phyloP scores from a whole-genome alignment of 257 asterid species.

The Thymus mandschuricus region DNA sequence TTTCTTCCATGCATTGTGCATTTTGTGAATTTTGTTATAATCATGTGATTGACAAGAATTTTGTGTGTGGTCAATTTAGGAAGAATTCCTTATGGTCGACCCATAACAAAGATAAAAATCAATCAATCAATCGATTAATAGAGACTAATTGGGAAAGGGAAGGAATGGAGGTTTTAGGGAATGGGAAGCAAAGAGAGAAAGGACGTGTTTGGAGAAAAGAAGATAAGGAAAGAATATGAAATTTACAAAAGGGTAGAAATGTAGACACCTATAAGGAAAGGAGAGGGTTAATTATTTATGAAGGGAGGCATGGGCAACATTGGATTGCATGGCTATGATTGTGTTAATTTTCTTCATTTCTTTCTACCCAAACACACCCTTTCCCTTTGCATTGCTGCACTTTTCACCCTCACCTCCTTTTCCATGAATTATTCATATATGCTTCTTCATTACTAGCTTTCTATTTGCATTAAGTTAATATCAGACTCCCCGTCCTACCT shows the following conservation, averaged over 20 bases:
- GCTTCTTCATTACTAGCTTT: too few relatives aligned
- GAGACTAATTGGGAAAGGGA: background rate
- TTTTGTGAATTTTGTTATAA: too few relatives aligned
- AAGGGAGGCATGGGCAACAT: slow-evolving; percentile 20
- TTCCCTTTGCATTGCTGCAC: background rate
- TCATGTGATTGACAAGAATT: background rate
- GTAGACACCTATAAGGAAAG: background rate
- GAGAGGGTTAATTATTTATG: background rate
- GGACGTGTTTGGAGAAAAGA: background rate
- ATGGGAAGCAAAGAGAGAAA: background rate
- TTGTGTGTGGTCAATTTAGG: background rate
- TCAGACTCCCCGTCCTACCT: too few relatives aligned
- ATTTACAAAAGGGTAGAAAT: background rate
- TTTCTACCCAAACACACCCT: slow-evolving; percentile 14
- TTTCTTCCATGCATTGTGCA: too few relatives aligned
- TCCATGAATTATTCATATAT: background rate
- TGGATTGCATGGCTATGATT: slow-evolving; percentile 4
- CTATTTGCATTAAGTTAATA: too few relatives aligned
- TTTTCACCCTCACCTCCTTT: slow-evolving; percentile 14
- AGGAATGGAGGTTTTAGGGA: slow-evolving; percentile 33
- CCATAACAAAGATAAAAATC: background rate
- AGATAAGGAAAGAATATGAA: background rate
- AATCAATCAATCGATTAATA: too few relatives aligned
- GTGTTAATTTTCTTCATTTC: slow-evolving; percentile 10
- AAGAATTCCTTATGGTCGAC: background rate